A percentile compares a stretch with the other conserved stretches of the same genome.
Evolutionary conservation across 2,329 filamentous ascomycete species (phyloP).

Genomic region (Fusarium dimerum): DNA sequence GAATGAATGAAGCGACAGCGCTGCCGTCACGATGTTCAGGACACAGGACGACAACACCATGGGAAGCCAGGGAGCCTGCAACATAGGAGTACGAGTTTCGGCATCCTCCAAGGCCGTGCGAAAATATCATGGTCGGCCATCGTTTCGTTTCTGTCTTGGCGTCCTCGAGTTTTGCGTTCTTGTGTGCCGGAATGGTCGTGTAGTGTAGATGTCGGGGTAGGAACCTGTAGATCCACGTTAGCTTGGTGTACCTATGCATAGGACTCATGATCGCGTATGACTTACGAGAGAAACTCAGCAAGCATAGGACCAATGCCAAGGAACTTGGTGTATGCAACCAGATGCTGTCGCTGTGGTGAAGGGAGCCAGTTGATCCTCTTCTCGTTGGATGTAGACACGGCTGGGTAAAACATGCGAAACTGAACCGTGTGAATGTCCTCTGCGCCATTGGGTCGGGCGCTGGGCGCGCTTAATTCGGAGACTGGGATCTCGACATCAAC

Average conservation of each 20-base stretch:
- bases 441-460: conserved; percentile 54
- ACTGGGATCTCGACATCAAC: conserved; percentile 79
- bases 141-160: conserved; percentile 49
- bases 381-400: conserved; percentile 51
- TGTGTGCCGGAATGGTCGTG: conserved; percentile 69
- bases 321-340: conserved; percentile 76
- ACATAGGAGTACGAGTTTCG: conserved; percentile 86
- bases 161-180: conserved; percentile 66
- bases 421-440: conserved; percentile 69
- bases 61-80: conserved; percentile 74
- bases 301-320: conserved; percentile 63
- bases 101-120: conserved; percentile 79
- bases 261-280: conserved; percentile 3
- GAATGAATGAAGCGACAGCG: conserved; percentile 71
- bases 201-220: conserved; percentile 73
- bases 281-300: conserved; percentile 62
- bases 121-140: conserved; percentile 86
- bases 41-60: conserved; percentile 78
- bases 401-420: conserved; percentile 83
- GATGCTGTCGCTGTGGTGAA: conserved; percentile 70
- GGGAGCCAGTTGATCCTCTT: conserved; percentile 76
- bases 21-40: conserved; percentile 84
- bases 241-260: conserved; percentile 1
- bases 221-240: conserved; percentile 45
- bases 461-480: conserved; percentile 56